A percentile compares a stretch with the other conserved stretches of the same genome.
These are phyloP conservation scores for Mollisiaceae sp. DNA, from an alignment of 2,329 filamentous ascomycete genomes.

Conservation along the genomic window DNA sequence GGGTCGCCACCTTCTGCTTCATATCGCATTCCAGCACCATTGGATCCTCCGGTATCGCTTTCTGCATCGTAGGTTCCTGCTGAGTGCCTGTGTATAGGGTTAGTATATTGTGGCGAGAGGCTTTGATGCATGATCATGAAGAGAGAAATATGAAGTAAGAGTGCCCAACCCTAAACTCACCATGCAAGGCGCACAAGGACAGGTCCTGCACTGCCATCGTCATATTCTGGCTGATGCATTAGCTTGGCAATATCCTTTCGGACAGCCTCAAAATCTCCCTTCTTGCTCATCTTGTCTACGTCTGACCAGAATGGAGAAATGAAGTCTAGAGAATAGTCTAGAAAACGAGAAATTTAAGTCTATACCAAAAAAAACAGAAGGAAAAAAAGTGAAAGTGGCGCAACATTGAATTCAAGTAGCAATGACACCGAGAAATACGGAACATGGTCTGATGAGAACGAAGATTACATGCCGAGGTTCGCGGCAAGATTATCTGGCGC, in stretches of 20 bases:
- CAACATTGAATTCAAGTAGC: slow-evolving; percentile 11
- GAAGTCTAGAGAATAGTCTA: slow-evolving; percentile 7
- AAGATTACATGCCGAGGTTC: slow-evolving; percentile 34
- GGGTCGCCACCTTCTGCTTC: slow-evolving; percentile 68
- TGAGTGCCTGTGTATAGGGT: slow-evolving; percentile 55
- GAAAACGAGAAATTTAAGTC: slow-evolving; percentile 18
- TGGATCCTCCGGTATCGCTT: slow-evolving; percentile 66
- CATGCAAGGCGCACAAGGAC: slow-evolving; percentile 68
- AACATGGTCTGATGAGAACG: slow-evolving; percentile 12
- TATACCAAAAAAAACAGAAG: slow-evolving; percentile 14
- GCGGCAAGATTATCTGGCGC: slow-evolving; percentile 24
- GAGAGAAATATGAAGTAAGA: neutral
- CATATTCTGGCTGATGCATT: slow-evolving; percentile 65
- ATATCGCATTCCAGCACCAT: slow-evolving; percentile 70
- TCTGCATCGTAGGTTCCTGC: slow-evolving; percentile 64
- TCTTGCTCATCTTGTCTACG: slow-evolving; percentile 47
- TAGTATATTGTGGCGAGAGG: neutral
- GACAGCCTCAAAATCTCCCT: slow-evolving; percentile 69
- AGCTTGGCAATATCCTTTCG: slow-evolving; percentile 58
- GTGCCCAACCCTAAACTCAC: slow-evolving; percentile 44
- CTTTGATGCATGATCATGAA: neutral
- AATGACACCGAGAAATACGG: slow-evolving; percentile 25
- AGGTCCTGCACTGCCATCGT: slow-evolving; percentile 68
- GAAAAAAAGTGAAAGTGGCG: slow-evolving; percentile 15
- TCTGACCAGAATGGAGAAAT: neutral